Evolutionary conservation across 495 filamentous ascomycete species (phyloP).

Genomic region (Neohortaea acidophila): DNA sequence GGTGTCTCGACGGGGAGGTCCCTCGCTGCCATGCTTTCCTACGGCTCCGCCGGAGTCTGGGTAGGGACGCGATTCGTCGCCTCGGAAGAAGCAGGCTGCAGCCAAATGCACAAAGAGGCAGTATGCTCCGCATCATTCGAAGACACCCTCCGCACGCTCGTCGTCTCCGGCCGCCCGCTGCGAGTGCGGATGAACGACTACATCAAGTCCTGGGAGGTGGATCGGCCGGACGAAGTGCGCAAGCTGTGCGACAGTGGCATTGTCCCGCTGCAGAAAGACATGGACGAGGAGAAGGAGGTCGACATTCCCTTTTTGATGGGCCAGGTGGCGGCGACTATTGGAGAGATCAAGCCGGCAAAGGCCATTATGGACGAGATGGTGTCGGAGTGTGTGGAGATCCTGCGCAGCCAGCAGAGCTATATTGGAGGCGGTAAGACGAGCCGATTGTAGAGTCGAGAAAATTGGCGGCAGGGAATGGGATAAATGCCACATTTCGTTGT

Average conservation of each 20-base stretch:
- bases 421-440: slow-evolving; percentile 16
- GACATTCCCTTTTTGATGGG: slow-evolving; percentile 84
- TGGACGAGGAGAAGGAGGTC: slow-evolving; percentile 56
- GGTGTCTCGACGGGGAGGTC: slow-evolving; percentile 29
- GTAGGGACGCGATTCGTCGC: slow-evolving; percentile 73
- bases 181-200: slow-evolving; percentile 71
- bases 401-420: slow-evolving; percentile 42
- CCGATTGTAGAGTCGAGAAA: slow-evolving; percentile 12
- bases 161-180: slow-evolving; percentile 63
- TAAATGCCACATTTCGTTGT: too few species aligned
- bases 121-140: slow-evolving; percentile 62
- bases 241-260: slow-evolving; percentile 56
- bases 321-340: slow-evolving; percentile 69
- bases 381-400: slow-evolving; percentile 52
- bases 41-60: slow-evolving; percentile 30
- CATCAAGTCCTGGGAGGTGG: slow-evolving; percentile 56
- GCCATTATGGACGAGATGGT: slow-evolving; percentile 80
- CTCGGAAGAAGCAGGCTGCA: slow-evolving; percentile 57
- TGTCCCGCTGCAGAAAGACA: slow-evolving; percentile 63
- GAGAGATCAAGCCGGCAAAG: slow-evolving; percentile 59
- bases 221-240: slow-evolving; percentile 51
- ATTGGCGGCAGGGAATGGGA: too few species aligned
- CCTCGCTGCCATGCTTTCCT: slow-evolving; percentile 29
- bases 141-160: slow-evolving; percentile 63
- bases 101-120: slow-evolving; percentile 60